Evolutionary conservation across 2,329 filamentous ascomycete genomes (phyloP), one percentile per base, ranked within the genome.

Genomic region (Verticillium dahliae): DNA sequence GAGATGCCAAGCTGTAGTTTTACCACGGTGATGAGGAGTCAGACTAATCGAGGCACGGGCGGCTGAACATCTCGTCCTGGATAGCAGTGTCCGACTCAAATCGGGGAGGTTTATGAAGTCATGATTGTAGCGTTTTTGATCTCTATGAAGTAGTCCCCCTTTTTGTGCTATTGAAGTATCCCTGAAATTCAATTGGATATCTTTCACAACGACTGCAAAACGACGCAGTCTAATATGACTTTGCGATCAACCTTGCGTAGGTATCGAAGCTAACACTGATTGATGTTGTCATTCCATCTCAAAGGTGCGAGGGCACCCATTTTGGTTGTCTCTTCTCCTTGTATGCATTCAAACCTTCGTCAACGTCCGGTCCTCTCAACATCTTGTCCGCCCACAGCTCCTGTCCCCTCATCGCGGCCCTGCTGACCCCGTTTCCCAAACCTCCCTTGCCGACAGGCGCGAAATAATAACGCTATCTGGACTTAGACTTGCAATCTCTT

Each of bases 381-480:
- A 73, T 71, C 6, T 67, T 67, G 39, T 72, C 70, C 0, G 67
- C 69, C 67, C 68, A 71, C 5, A 72, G 57, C 58, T 72, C 71
- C 55, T 72, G 71, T 4, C 70, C 70, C 37, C 72, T 66, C 71
- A 74, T 69, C 39, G 73, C 75, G 2, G 70, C 70, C 59, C 71
- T 62, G 41, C 71, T 73, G 14, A 73, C 67, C 1, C 71, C 4
- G 69, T 71, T 63, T 75, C 73, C 73, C 73, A 75, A 1, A 67
- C 74, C 62, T 74, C 70, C 22, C 72, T 64, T 1, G 73, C 70
- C 0, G 68, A 72, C 27, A 70, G 60, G 14, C 74, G 60, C 18
- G 70, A 72, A 34, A 74, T 70, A 59, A 74, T 69, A 22, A 73
- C 68, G 60, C 71, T 71, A 65, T 75, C 73, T 0, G 72, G 73